A percentile compares a stretch with the other conserved stretches of the same genome.
Conservation (phyloP, 352 stramenopile species). For the Globisporangium cylindrosporum region DNA sequence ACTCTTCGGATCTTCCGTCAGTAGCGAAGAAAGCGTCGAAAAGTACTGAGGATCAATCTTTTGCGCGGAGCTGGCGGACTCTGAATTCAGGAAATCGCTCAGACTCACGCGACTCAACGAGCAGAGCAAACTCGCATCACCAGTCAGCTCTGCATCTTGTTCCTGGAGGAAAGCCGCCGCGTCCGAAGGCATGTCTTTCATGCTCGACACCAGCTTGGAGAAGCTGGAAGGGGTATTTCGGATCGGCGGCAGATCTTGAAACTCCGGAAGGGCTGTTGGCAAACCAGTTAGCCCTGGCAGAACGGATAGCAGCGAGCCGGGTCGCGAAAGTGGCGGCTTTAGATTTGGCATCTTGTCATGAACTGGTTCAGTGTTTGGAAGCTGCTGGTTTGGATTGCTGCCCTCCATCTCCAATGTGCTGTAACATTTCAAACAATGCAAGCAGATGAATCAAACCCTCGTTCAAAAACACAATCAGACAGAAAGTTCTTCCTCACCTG, state of each 20-base stretch:
- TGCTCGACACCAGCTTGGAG: constrained; percentile 48
- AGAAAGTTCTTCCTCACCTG: constrained; percentile 29
- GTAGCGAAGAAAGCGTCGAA: constrained; percentile 25
- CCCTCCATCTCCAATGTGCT: constrained; percentile 30
- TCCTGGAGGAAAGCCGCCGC: constrained; percentile 55
- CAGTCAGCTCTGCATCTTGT: constrained; percentile 51
- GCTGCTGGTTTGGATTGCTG: not conserved
- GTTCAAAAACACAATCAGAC: not conserved
- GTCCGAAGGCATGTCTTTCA: constrained; percentile 47
- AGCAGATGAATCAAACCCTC: not conserved
- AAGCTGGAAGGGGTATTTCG: constrained; percentile 31
- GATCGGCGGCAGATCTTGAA: constrained; percentile 5
- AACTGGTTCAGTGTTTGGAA: not conserved
- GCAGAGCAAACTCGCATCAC: constrained; percentile 50
- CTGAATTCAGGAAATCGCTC: constrained; percentile 34
- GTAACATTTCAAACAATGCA: not conserved
- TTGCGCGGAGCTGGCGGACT: not conserved
- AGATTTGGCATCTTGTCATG: not conserved
- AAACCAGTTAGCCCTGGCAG: constrained; percentile 1
- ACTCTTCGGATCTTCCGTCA: constrained; percentile 32
- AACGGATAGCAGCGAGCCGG: not conserved
- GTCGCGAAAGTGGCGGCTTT: not conserved
- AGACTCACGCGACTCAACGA: constrained; percentile 58
- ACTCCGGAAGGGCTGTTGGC: not conserved
- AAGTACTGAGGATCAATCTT: constrained; percentile 14